Evolutionary conservation across 2,329 filamentous ascomycete genomes (phyloP).

Genomic region (Ascochyta koolunga): DNA sequence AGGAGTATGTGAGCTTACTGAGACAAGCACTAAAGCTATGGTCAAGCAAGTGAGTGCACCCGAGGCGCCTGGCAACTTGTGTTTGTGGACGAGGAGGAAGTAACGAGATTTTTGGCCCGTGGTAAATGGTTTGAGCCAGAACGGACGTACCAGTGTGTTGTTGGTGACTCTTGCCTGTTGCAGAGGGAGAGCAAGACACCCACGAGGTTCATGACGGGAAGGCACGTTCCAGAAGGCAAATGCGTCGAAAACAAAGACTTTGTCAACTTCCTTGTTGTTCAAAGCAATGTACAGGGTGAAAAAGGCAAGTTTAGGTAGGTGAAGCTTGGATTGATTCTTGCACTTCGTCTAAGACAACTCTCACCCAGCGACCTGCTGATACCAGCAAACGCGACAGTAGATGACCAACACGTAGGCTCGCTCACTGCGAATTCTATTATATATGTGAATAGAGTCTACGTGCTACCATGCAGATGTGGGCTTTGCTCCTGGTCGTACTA

Average conservation of each 20-base stretch:
- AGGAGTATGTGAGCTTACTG: not conserved
- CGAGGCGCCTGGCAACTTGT: not conserved
- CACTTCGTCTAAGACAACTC: not conserved
- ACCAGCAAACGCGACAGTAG: not conserved
- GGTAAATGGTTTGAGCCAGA: not conserved
- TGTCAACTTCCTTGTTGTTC: not conserved
- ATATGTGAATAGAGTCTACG: not conserved
- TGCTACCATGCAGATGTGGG: not conserved
- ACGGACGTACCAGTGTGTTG: not conserved
- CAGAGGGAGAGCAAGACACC: constrained; percentile 7
- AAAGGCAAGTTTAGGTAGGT: not conserved
- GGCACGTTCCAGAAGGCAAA: not conserved
- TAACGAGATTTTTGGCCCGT: not conserved
- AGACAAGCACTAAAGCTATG: not conserved
- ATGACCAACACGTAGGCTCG: not conserved
- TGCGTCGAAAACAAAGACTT: not conserved
- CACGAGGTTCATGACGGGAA: constrained; percentile 10
- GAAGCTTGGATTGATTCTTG: not conserved
- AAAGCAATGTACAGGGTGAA: not conserved
- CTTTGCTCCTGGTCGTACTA: not conserved
- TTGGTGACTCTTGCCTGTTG: constrained; percentile 7
- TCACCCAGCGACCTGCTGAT: not conserved
- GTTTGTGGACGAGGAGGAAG: not conserved
- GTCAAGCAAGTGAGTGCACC: constrained; percentile 6
- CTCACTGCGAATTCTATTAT: not conserved